A percentile compares a stretch with the other conserved stretches of the same genome.
Conservation (phyloP, 768 basidiomycete species). For the Pleurotus platypus region DNA sequence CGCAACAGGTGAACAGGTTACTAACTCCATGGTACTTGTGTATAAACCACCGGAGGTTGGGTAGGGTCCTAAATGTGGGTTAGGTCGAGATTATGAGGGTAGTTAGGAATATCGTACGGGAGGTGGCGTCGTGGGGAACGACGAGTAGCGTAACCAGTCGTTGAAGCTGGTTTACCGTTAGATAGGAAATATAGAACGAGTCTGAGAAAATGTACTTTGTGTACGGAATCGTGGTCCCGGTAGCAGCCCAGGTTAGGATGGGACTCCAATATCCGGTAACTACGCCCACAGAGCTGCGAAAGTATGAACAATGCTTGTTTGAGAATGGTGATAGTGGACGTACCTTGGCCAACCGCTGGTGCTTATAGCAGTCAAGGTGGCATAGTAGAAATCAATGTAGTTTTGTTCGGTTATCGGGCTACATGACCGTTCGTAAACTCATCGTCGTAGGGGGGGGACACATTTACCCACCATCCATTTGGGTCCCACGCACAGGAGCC, state of each 20-base stretch:
- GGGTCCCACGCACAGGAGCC: background rate
- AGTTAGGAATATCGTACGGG: background rate
- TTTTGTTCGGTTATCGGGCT: background rate
- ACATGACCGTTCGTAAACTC: background rate
- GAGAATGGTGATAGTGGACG: background rate
- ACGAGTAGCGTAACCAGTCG: background rate
- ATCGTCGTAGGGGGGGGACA: background rate
- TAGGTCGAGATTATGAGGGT: background rate
- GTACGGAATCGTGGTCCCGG: background rate
- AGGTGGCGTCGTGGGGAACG: background rate
- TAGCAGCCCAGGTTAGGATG: background rate
- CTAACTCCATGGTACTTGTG: background rate
- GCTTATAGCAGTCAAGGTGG: background rate
- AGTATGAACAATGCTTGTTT: background rate
- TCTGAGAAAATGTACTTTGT: background rate
- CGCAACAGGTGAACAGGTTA: background rate
- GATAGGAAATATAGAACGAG: background rate
- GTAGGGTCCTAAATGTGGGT: background rate
- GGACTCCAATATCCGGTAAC: background rate
- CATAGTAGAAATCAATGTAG: background rate
- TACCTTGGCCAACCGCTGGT: background rate
- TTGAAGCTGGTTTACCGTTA: background rate
- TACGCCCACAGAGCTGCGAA: background rate
- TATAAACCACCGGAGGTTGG: background rate
- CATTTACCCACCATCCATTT: background rate